Base-by-base conservation (phyloP, 208 protist genomes). In the Trypanosoma lewisi region DNA sequence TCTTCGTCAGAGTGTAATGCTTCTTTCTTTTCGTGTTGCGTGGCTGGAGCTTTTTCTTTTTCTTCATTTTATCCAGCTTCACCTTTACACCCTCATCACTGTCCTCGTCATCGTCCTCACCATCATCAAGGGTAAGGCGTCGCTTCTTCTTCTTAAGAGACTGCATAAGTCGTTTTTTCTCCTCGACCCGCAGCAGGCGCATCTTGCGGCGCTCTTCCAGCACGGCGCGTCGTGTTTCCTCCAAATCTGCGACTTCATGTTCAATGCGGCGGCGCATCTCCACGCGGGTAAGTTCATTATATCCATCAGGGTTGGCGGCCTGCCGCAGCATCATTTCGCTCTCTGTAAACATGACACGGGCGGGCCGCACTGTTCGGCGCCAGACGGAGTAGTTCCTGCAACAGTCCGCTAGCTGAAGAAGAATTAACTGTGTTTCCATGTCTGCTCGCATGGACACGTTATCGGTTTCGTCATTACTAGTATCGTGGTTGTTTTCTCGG, bases 11-110 rank as follows among this genome's bases (percentile, higher is more conserved):
- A 42, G 78, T 73, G 75, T 91, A 94, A 30, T 86, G 61, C 75
- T 94, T 94, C 75, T 91, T 94, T 21, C 87, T 81, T 70, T 91
- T 94, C 34, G 82, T 89, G 58, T 88, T 75, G 50, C 81, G 83
- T 31, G 76, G 57, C 27, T 61, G 60, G 70, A 81, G 82, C 67
- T 83, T 73, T 23, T 56, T 48, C 63, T 63, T 69, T 70, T 57
- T 61, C 57, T 61, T 75, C 49, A 48, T 63, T 11, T 23, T 49
- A 17, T 67, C 62, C 52, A 25, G 48, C 53, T 2, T 54, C 39
- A 67, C 70, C 37, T 66, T 73, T 4, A 63, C 54, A 14, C 58
- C 51, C 64, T 83, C 81, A 19, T n/a, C 49, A 12, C 36, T 17
- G 16, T 37, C 49, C 4, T 34, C 28, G 30, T 54, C 56, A 17